phyloP scores from a whole-genome alignment of 768 basidiomycete species.

The Pholiota microspora region DNA sequence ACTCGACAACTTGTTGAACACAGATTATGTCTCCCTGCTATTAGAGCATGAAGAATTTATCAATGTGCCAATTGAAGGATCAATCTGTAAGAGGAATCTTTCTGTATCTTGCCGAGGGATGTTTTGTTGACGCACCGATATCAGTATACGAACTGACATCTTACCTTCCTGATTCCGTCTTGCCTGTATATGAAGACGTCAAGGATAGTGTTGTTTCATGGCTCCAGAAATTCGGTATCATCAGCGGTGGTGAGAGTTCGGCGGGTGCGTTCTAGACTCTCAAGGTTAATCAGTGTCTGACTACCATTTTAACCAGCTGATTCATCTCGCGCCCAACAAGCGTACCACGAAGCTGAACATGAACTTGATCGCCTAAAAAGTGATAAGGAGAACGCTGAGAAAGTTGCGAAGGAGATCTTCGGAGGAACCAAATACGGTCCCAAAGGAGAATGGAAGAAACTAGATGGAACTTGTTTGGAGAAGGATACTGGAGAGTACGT shows the following conservation, averaged over 20 bases:
- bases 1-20: slow-evolving; percentile 52
- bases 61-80: slow-evolving; percentile 42
- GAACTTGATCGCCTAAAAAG: slow-evolving; percentile 49
- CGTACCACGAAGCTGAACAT: slow-evolving; percentile 60
- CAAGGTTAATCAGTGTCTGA: too few relatives aligned
- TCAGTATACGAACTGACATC: slow-evolving; percentile 77
- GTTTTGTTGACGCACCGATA: slow-evolving; percentile 1
- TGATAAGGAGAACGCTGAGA: slow-evolving; percentile 51
- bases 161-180: slow-evolving; percentile 81
- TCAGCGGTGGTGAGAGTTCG: slow-evolving; percentile 34
- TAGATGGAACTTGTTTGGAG: slow-evolving; percentile 77
- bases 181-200: slow-evolving; percentile 71
- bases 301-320: slow-evolving; percentile 37
- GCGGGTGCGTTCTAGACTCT: too few relatives aligned
- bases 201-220: slow-evolving; percentile 59
- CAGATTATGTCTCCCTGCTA: slow-evolving; percentile 74
- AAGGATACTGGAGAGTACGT: slow-evolving; percentile 90
- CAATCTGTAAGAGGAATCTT: slow-evolving; percentile 53
- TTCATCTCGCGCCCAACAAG: slow-evolving; percentile 60
- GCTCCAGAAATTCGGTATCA: slow-evolving; percentile 64
- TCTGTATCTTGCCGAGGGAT: neutral
- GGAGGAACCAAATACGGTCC: slow-evolving; percentile 63
- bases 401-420: slow-evolving; percentile 67
- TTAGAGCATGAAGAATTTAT: slow-evolving; percentile 76
- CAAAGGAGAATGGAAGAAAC: slow-evolving; percentile 95